Evolutionary conservation across 768 basidiomycete genomes (phyloP).

Genomic region (Pisolithus albus): DNA sequence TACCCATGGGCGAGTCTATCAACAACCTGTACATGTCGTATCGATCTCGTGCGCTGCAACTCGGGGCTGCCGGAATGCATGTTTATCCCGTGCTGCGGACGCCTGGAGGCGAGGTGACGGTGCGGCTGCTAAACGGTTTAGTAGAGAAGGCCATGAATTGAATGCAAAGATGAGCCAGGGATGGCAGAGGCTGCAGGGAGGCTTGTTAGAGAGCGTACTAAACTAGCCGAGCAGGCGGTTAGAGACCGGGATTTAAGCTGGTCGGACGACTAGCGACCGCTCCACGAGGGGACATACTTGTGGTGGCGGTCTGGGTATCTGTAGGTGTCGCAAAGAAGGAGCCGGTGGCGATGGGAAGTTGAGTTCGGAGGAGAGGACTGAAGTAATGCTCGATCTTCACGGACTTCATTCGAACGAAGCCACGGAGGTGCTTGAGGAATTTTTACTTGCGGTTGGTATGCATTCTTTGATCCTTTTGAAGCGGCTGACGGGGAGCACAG

Average conservation of each 20-base stretch:
- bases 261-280: slow-evolving; percentile 81
- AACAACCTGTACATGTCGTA: slow-evolving; percentile 85
- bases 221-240: slow-evolving; percentile 70
- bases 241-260: slow-evolving; percentile 60
- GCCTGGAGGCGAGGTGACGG: slow-evolving; percentile 96
- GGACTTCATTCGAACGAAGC: slow-evolving; percentile 93
- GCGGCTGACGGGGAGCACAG: slow-evolving; percentile 32
- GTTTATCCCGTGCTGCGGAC: slow-evolving; percentile 89
- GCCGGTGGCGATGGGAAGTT: slow-evolving; percentile 47
- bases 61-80: slow-evolving; percentile 94
- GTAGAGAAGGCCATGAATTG: slow-evolving; percentile 87
- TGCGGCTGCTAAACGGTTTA: slow-evolving; percentile 91
- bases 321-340: slow-evolving; percentile 76
- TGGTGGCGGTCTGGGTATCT: slow-evolving; percentile 80
- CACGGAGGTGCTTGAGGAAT: slow-evolving; percentile 83
- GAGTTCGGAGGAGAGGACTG: slow-evolving; percentile 84
- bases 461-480: slow-evolving; percentile 1
- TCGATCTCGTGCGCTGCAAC: slow-evolving; percentile 79
- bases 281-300: slow-evolving; percentile 62
- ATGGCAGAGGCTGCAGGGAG: slow-evolving; percentile 79
- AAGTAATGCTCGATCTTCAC: slow-evolving; percentile 83
- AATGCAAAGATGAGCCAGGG: slow-evolving; percentile 84
- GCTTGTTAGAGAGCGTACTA: slow-evolving; percentile 77
- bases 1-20: slow-evolving; percentile 77
- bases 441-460: slow-evolving; percentile 72